Evolutionary conservation across 441 rosid species (phyloP), one percentile per base, ranked within the genome.

Genomic region (Bruguiera hainesii): DNA sequence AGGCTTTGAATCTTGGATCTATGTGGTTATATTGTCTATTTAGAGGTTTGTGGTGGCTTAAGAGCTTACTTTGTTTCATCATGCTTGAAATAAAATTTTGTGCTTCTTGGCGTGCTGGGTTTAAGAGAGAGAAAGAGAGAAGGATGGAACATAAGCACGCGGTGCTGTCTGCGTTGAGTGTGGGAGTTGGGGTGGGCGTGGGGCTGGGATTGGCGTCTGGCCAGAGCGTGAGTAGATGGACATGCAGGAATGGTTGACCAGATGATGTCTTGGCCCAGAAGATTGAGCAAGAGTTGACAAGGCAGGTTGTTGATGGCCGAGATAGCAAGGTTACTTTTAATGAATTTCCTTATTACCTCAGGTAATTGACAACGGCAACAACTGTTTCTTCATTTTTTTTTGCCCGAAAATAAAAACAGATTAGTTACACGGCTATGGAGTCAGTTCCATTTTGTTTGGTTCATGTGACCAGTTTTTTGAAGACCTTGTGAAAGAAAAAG

Each of bases 131-230:
- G 20, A n/a, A 10, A 31, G 1, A 5, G 3, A 55, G 16, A 35
- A 49, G 77, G 56, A 94, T 94, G 99, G 99, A 94, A 68, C 94
- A 88, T 78, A 94, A 84, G 79, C 79, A 82, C 60, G 73, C 87
- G 21, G 57, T 91, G 69, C 57, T 91, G 60, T 89, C 99, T 4
- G 98, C 96, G 5, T 77, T 94, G 78, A 85, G 98, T 35, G 87
- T 91, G 57, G 97, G 97, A 59, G 88, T 93, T 31, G 98, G 98
- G 25, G 83, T 94, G 48, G 89, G 91, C 1, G 84, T 88, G 33
- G 99, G 99, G 7, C 63, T 94, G 0, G 96, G 96, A 33, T 78
- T 89, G 80, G 98, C 96, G 23, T 90, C 99, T 29, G 93, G 98
- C 57, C 87, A 87, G 57, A 81, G 79, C 61, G 75, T 83, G 65